Conservation (phyloP, 257 asterid species). For the Fraxinus americana region DNA sequence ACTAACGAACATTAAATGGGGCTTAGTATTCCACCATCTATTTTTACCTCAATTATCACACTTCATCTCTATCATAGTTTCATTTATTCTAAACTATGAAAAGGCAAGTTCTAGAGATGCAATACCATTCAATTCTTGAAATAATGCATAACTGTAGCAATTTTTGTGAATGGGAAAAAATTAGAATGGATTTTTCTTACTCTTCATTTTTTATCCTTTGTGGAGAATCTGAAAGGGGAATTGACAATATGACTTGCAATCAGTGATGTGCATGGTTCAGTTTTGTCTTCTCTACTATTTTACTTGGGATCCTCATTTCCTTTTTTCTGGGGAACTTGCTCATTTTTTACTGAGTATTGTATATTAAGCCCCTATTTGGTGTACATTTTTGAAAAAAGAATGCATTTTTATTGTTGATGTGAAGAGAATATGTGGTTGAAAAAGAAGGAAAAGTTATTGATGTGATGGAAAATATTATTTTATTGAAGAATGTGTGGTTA, state of each 20-base stretch:
- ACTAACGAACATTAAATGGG: background rate
- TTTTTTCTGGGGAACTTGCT: background rate
- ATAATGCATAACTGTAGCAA: background rate
- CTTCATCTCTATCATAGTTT: background rate
- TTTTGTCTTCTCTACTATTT: conserved; percentile 5
- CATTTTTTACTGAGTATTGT: background rate
- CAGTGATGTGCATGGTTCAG: background rate
- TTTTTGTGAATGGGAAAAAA: conserved; percentile 2
- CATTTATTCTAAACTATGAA: conserved; percentile 3
- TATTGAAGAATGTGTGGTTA: too few species aligned
- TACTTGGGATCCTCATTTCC: background rate
- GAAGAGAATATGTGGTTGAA: too few species aligned
- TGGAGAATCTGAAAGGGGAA: conserved; percentile 4
- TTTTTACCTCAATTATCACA: background rate
- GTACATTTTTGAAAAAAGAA: background rate
- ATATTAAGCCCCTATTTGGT: too few species aligned
- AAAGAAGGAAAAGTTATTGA: too few species aligned
- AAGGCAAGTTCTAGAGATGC: too few species aligned
- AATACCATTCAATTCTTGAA: background rate
- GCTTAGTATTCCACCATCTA: background rate
- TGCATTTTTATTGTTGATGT: too few species aligned
- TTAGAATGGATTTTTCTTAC: conserved; percentile 6
- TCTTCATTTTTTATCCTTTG: background rate
- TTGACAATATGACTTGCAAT: too few species aligned
- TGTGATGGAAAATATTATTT: too few species aligned